phyloP scores from a whole-genome alignment of 2,329 filamentous ascomycete species.

The Claviceps sp. region DNA sequence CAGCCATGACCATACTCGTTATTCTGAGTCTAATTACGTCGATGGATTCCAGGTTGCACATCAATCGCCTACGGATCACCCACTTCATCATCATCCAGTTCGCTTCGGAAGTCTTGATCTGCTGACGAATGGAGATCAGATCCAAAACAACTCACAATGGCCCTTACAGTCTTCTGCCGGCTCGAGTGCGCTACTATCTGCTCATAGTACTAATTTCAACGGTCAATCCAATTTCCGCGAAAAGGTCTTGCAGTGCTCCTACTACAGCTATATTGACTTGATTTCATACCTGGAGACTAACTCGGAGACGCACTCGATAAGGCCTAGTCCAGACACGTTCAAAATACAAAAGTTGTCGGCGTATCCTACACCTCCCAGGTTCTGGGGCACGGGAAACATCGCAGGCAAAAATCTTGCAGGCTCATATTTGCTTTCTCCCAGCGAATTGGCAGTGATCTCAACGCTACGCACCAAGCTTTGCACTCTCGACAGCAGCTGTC shows the following conservation, averaged over 20 bases:
- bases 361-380: slow-evolving; percentile 37
- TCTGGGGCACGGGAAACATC: slow-evolving; percentile 9
- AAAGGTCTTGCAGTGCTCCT: slow-evolving; percentile 54
- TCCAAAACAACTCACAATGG: neutral
- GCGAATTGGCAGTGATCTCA: neutral
- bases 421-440: neutral
- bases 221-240: slow-evolving; percentile 41
- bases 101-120: neutral
- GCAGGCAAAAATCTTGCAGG: neutral
- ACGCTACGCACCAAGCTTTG: neutral
- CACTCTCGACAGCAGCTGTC: slow-evolving; percentile 1
- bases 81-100: neutral
- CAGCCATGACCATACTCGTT: neutral
- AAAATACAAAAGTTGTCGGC: slow-evolving; percentile 36
- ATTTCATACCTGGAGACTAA: slow-evolving; percentile 49
- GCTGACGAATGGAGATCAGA: neutral
- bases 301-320: slow-evolving; percentile 33
- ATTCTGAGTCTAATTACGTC: neutral
- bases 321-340: slow-evolving; percentile 23
- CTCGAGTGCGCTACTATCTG: neutral
- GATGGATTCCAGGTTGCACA: neutral
- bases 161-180: neutral
- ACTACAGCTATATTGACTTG: slow-evolving; percentile 59
- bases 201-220: neutral
- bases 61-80: neutral